Evolutionary conservation across 345 rosid genomes (phyloP).

Genomic region (Brassica incana): DNA sequence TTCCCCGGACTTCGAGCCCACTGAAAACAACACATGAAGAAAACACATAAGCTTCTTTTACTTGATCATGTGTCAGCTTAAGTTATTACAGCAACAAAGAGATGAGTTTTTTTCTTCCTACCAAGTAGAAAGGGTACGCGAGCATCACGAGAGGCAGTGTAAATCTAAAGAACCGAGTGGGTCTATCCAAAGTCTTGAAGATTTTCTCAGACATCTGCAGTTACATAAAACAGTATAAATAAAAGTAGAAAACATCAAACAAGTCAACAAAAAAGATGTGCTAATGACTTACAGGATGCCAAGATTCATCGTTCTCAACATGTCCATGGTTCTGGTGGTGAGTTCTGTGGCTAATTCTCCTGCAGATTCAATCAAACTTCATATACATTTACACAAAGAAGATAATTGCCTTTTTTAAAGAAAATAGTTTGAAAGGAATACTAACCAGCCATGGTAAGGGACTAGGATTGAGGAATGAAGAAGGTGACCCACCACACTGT

Average conservation of each 20-base stretch:
- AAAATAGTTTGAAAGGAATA: constrained; percentile 13
- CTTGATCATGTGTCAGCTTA: constrained; percentile 6
- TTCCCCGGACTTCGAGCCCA: constrained; percentile 88
- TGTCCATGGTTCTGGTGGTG: constrained; percentile 95
- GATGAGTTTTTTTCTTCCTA: constrained; percentile 38
- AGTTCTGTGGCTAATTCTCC: constrained; percentile 96
- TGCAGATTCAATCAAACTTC: constrained; percentile 26
- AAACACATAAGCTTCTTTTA: constrained; percentile 11
- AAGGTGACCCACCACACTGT: constrained; percentile 74
- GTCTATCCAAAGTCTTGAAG: constrained; percentile 54
- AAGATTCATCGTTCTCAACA: constrained; percentile 87
- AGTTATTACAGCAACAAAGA: constrained; percentile 3
- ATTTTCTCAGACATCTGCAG: constrained; percentile 74
- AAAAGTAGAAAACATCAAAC: neutral
- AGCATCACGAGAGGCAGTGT: constrained; percentile 78
- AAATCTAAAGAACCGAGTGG: constrained; percentile 55
- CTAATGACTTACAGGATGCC: constrained; percentile 67
- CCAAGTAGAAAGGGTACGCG: constrained; percentile 90
- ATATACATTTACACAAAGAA: neutral
- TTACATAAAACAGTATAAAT: constrained; percentile 5
- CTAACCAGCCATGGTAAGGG: constrained; percentile 94
- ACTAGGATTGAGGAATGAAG: constrained; percentile 86
- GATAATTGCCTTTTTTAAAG: neutral
- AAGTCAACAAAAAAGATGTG: too few species aligned
- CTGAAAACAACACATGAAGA: constrained; percentile 42